Evolutionary conservation across 1,284 basidiomycete genomes (phyloP).

Genomic region (Sporisorium reilianum): DNA sequence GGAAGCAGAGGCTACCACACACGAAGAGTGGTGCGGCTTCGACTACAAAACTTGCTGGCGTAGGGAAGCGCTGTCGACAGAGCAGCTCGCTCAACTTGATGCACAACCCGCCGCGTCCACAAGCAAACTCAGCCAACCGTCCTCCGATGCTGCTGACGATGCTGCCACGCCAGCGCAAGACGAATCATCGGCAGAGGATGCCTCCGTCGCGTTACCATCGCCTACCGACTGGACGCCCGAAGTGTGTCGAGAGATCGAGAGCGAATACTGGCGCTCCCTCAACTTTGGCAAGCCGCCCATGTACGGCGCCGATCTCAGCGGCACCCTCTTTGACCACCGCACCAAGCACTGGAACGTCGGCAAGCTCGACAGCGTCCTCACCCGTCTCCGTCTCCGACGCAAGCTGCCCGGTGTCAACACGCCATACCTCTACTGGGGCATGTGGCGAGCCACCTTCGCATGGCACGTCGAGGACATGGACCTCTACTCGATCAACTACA

Average conservation of each 20-base stretch:
- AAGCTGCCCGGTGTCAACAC: constrained; percentile 92
- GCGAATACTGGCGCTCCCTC: constrained; percentile 91
- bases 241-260: constrained; percentile 85
- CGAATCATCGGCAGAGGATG: neutral
- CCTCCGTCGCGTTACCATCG: constrained; percentile 13
- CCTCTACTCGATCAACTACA: constrained; percentile 97
- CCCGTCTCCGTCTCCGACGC: constrained; percentile 78
- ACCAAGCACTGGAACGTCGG: constrained; percentile 93
- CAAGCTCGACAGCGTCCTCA: constrained; percentile 85
- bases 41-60: constrained; percentile 62
- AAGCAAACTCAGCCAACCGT: constrained; percentile 1
- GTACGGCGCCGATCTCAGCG: constrained; percentile 96
- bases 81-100: constrained; percentile 24
- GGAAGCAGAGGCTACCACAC: constrained; percentile 54
- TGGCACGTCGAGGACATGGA: constrained; percentile 96
- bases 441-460: constrained; percentile 97
- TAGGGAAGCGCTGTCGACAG: constrained; percentile 54
- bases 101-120: neutral
- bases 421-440: constrained; percentile 97
- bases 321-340: constrained; percentile 86
- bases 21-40: constrained; percentile 62
- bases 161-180: neutral
- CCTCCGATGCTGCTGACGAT: too few relatives aligned
- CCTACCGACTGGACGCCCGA: constrained; percentile 55
- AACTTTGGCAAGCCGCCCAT: constrained; percentile 87